Evolutionary conservation across 2,329 filamentous ascomycete genomes (phyloP), one percentile per base, ranked within the genome.

Genomic region (Fusarium vanettenii): DNA sequence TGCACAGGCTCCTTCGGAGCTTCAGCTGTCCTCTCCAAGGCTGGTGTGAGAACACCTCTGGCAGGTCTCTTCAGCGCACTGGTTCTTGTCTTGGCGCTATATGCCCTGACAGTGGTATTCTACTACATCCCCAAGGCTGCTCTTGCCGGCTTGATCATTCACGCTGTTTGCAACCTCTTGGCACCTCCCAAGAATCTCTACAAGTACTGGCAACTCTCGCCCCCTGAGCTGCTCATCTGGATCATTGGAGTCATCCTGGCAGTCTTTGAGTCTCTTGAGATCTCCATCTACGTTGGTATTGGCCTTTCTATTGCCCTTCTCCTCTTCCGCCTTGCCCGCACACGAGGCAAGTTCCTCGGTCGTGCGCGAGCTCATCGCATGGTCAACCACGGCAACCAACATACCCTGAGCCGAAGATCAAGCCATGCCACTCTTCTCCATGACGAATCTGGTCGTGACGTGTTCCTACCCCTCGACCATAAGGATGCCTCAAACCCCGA

Each of bases 21-120:
- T 18, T 96, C 94, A 2, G 94, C 94, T 43, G 95, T 97, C 80
- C 93, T 96, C 79, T 94, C 93, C 5, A 96, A 96, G 82, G 93
- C 94, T 61, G 94, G 94, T 73, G 94, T 95, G 5, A 90, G 92
- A 45, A 96, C 93, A 0, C 94, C 94, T 0, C 86, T 96, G 43
- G 94, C 92, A 33, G 93, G 94, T 81, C 87, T 95, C 29, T 94
- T 96, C 76, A 96, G 93, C 35, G 94, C 93, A 0, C 68, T 93
- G 31, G 89, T 97, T 7, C 92, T 97, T 2, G 86, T 96, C 1
- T 85, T 97, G 11, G 93, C 94, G 6, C 90, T 96, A 68, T 96
- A 97, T 76, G 93, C 91, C 6, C 85, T 97, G 31, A 92, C 94
- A 0, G 90, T 91, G 0, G 90, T 95, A 33, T 96, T 97, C 86